A percentile compares a stretch with the other conserved stretches of the same genome.
Conservation (phyloP, 257 asterid species). For the Nicotiana sylvestris region DNA sequence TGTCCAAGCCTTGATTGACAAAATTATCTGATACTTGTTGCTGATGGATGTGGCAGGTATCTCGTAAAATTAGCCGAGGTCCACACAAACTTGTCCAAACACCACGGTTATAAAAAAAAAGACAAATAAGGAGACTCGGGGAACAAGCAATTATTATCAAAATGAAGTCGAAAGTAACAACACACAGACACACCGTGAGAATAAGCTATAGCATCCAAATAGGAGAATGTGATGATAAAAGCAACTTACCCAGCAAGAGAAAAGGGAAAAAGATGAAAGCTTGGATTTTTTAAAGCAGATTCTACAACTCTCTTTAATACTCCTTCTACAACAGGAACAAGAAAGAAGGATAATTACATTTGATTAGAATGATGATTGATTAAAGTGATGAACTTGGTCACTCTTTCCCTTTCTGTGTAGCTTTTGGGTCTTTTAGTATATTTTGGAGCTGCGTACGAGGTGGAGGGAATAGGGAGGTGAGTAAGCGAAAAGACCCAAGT, state of each 20-base stretch:
- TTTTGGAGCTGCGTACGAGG: not conserved
- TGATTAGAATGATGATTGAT: not conserved
- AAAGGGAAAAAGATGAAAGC: not conserved
- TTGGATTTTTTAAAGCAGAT: not conserved
- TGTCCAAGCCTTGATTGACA: too few species aligned
- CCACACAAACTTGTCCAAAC: too few species aligned
- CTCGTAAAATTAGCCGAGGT: too few species aligned
- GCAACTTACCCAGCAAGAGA: slow-evolving; percentile 3
- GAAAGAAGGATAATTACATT: not conserved
- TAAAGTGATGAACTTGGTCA: not conserved
- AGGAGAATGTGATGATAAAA: not conserved
- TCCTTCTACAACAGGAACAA: not conserved
- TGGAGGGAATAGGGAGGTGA: not conserved
- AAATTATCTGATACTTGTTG: too few species aligned
- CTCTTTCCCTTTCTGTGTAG: too few species aligned
- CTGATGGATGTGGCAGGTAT: too few species aligned
- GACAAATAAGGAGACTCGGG: too few species aligned
- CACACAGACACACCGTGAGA: not conserved
- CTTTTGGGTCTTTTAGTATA: not conserved
- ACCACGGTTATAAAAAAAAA: too few species aligned
- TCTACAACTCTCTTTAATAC: not conserved
- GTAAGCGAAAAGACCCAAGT: not conserved
- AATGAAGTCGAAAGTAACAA: not conserved
- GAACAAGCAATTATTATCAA: not conserved
- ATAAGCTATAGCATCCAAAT: not conserved